phyloP scores from a whole-genome alignment of 164 flowering plant species.

The Chimonanthus salicifolius region DNA sequence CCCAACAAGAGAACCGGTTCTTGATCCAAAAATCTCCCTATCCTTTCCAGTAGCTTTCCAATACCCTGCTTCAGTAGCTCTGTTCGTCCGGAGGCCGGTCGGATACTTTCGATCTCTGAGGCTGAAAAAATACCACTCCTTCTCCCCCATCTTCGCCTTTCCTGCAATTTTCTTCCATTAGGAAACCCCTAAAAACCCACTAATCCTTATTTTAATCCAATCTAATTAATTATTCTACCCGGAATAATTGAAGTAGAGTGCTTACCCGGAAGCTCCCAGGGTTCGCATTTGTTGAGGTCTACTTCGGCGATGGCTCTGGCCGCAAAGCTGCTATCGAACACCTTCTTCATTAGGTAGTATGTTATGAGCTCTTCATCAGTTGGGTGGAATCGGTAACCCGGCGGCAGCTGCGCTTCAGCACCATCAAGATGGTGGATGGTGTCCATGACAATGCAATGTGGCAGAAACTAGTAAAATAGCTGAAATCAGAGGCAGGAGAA shows the following conservation, averaged over 20 bases:
- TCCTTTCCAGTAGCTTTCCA: constrained; percentile 99
- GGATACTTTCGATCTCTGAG: constrained; percentile 84
- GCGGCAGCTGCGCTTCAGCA: constrained; percentile 57
- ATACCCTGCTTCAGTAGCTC: constrained; percentile 95
- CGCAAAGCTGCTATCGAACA: constrained; percentile 57
- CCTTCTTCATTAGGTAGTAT: constrained; percentile 80
- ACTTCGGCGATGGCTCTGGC: constrained; percentile 91
- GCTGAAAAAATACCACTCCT: constrained; percentile 94
- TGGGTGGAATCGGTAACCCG: constrained; percentile 92
- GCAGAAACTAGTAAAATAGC: background rate
- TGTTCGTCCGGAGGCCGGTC: constrained; percentile 83
- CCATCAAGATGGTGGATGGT: constrained; percentile 19
- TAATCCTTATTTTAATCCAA: too few relatives aligned
- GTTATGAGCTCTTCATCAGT: constrained; percentile 95
- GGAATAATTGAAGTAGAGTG: background rate
- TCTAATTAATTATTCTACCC: background rate
- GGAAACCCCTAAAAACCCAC: background rate
- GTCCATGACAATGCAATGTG: constrained; percentile 21
- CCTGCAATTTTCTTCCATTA: constrained; percentile 27
- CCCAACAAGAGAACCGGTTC: constrained; percentile 64
- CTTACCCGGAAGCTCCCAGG: constrained; percentile 91
- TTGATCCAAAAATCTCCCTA: constrained; percentile 86
- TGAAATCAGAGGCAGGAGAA: background rate
- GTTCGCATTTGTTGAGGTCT: constrained; percentile 96
- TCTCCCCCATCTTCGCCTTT: constrained; percentile 94